These are phyloP conservation scores for Nicotiana noctiflora DNA, from an alignment of 257 asterid species.

Conservation along the genomic window DNA sequence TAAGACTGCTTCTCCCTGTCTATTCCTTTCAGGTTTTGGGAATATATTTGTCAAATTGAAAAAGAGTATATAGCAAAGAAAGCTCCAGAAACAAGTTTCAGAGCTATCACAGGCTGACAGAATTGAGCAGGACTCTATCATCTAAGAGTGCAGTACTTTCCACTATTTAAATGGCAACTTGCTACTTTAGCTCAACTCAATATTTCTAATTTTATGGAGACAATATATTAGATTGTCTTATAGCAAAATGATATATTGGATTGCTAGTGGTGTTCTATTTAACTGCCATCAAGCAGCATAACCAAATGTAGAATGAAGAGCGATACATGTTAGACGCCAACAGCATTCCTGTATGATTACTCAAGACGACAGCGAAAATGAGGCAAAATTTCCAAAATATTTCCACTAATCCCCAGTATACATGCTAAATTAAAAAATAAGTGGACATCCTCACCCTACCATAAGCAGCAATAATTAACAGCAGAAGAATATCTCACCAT, in stretches of 20 bases:
- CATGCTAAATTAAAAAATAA: background rate
- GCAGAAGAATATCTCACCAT: conserved; percentile 37
- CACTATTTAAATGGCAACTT: background rate
- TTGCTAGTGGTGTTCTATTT: background rate
- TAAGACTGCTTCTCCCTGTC: background rate
- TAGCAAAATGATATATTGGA: background rate
- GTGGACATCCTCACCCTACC: background rate
- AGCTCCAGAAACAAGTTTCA: background rate
- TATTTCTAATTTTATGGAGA: background rate
- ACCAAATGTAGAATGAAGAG: background rate
- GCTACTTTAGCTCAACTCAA: background rate
- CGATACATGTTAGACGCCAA: background rate
- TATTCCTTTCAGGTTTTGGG: background rate
- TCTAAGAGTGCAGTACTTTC: background rate
- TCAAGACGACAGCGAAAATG: background rate
- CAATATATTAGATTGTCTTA: background rate
- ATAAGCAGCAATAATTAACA: conserved; percentile 5
- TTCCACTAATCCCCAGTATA: background rate
- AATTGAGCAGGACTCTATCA: background rate
- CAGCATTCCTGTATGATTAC: background rate
- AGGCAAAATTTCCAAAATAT: background rate
- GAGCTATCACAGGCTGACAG: background rate
- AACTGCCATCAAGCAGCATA: background rate
- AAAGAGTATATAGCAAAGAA: background rate
- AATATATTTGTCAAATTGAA: background rate